Percentiles rank a stretch among this genome's conserved stretches.
phyloP scores from a whole-genome alignment of 169 alveolate genomes.

The Plasmodium fragile region DNA sequence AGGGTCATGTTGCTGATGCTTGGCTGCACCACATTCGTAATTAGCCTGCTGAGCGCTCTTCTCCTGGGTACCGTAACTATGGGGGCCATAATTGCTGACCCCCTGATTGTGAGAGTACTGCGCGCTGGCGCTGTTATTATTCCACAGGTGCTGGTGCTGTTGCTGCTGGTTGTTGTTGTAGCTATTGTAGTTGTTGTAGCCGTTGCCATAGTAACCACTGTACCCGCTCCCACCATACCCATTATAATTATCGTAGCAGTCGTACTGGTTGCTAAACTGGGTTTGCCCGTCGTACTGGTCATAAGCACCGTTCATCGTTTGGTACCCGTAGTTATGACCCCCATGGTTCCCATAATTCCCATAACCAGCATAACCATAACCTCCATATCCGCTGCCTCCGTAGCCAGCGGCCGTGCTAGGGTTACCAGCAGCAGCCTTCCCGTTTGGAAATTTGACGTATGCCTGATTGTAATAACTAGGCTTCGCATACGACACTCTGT shows the following conservation, averaged over 20 bases:
- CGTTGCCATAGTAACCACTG: background rate
- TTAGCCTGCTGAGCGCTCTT: background rate
- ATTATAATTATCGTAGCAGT: background rate
- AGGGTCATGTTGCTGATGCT: background rate
- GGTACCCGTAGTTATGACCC: background rate
- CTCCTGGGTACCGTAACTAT: background rate
- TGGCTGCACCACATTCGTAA: background rate
- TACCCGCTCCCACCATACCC: background rate
- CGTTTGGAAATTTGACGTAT: background rate
- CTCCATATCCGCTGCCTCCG: background rate
- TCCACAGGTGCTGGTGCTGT: background rate
- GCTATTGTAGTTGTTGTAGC: background rate
- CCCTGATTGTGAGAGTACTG: background rate
- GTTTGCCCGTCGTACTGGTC: no score
- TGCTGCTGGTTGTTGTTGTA: background rate
- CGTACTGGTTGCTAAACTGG: no score
- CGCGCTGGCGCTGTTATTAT: background rate
- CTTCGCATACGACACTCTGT: background rate
- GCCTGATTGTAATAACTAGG: background rate
- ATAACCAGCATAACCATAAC: background rate
- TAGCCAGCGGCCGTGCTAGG: background rate
- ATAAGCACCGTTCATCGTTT: background rate
- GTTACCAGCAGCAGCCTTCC: background rate
- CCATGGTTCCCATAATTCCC: background rate
- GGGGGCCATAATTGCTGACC: background rate